Evolutionary conservation across 495 filamentous ascomycete genomes (phyloP), one percentile per base, ranked within the genome.

Genomic region (Penicillium paradoxum): DNA sequence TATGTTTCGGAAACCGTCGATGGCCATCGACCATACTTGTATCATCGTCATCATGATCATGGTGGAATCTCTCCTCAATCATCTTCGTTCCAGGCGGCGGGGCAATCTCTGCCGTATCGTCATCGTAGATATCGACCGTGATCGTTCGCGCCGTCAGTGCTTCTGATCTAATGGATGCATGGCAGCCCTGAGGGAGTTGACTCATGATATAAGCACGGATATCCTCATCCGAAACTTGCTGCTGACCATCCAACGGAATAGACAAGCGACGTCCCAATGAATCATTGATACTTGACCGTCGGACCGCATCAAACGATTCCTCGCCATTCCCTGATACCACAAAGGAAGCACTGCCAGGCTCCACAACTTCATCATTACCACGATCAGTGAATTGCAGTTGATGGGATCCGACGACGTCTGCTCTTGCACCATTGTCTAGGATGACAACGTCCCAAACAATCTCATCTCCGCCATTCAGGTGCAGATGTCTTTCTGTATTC

Each of bases 381-480:
- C 47, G 40, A 21, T 61, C 56, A 2, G 39, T 34, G 38, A 62
- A 68, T 45, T 62, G 66, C 41, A 60, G 58, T 59, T 58, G 67
- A 62, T 58, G 64, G 53, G 58, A 78, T 59, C 53, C 74, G 33
- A 80, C 70, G 14, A 87, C 73, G 62, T 87, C 85, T 21, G 80
- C 81, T 33, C 82, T 70, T 36, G 73, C 65, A 1, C 83, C 84
- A 55, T 84, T 79, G 54, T 86, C 79, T 17, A 87, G 62, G 27
- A 90, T 81, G 39, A 90, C 83, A n/a, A 89, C 82, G 71, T 91
- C 88, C 88, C 88, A 91, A 9, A 90, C 74, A 22, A 80, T 68
- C 58, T 89, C 86, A 43, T 86, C 78, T 11, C 76, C 76, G 39
- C 73, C 67, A 27, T 75, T 73, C 1, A 75, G 69, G 15, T 73